phyloP scores from a whole-genome alignment of 2,329 filamentous ascomycete species.

The Coniella vitis region DNA sequence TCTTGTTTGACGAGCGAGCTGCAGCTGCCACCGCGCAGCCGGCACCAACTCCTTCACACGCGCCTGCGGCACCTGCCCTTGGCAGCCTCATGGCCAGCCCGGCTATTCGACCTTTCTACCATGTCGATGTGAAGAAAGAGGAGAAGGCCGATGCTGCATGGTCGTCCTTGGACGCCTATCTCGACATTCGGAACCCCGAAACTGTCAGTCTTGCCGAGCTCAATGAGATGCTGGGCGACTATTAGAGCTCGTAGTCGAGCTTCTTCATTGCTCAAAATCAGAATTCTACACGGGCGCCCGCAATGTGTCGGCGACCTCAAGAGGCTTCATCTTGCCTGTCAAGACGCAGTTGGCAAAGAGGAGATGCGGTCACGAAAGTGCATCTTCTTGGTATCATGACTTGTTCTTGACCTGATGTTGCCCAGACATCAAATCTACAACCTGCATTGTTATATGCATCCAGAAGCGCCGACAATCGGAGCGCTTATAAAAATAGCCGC shows the following conservation, averaged over 20 bases:
- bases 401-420: too few species aligned
- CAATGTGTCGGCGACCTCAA: too few species aligned
- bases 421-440: too few species aligned
- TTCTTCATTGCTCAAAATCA: too few species aligned
- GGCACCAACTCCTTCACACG: background rate
- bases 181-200: slow-evolving; percentile 70
- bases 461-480: background rate
- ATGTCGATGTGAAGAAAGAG: slow-evolving; percentile 36
- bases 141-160: slow-evolving; percentile 33
- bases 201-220: slow-evolving; percentile 89
- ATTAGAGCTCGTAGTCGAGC: slow-evolving; percentile 27
- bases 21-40: slow-evolving; percentile 17
- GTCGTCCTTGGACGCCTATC: slow-evolving; percentile 36
- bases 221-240: slow-evolving; percentile 75
- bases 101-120: slow-evolving; percentile 43
- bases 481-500: background rate
- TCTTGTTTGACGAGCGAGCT: slow-evolving; percentile 43
- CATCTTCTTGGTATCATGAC: too few species aligned
- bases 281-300: too few species aligned
- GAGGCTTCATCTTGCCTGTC: too few species aligned
- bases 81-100: slow-evolving; percentile 46
- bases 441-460: too few species aligned
- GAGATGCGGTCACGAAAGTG: too few species aligned
- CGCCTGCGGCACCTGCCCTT: slow-evolving; percentile 21
- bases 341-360: too few species aligned